These are phyloP conservation scores for Fusarium nematophilum DNA, from an alignment of 2,329 filamentous ascomycete genomes.

Conservation along the genomic window DNA sequence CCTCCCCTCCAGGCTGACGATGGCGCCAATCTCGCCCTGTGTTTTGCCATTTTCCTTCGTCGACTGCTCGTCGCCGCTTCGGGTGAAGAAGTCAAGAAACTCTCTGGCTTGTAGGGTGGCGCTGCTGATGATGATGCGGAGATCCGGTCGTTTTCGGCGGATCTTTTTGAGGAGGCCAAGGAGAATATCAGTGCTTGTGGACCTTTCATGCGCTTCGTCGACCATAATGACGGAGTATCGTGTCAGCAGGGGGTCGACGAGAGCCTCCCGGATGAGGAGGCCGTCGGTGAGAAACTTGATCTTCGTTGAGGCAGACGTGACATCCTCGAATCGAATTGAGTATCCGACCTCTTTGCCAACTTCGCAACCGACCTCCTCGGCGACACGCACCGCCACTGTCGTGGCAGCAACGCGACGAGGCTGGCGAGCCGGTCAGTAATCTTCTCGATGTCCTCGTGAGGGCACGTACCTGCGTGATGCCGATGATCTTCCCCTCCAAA, in stretches of 20 bases:
- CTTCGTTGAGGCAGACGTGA: conserved; percentile 83
- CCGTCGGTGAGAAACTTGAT: conserved; percentile 98
- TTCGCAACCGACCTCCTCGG: conserved; percentile 87
- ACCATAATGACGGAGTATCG: conserved; percentile 98
- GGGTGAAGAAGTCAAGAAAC: conserved; percentile 81
- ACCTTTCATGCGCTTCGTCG: conserved; percentile 95
- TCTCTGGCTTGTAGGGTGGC: conserved; percentile 92
- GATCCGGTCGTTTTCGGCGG: conserved; percentile 78
- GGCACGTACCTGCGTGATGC: conserved; percentile 82
- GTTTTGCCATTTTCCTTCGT: conserved; percentile 44
- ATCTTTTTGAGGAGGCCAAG: conserved; percentile 94
- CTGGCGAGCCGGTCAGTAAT: conserved; percentile 57
- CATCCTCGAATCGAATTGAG: conserved; percentile 92
- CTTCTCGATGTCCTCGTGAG: conserved; percentile 16
- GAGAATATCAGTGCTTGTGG: conserved; percentile 90
- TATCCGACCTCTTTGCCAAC: conserved; percentile 93
- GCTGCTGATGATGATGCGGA: conserved; percentile 91
- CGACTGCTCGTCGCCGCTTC: conserved; percentile 51
- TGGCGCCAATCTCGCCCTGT: conserved; percentile 53
- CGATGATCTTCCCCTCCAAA: conserved; percentile 82
- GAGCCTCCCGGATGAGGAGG: conserved; percentile 87
- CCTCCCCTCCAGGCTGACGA: conserved; percentile 87
- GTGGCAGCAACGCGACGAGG: conserved; percentile 91
- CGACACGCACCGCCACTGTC: conserved; percentile 87
- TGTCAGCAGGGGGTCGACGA: conserved; percentile 91